Conservation (phyloP, 768 basidiomycete genomes). For the Trametes meyenii region DNA sequence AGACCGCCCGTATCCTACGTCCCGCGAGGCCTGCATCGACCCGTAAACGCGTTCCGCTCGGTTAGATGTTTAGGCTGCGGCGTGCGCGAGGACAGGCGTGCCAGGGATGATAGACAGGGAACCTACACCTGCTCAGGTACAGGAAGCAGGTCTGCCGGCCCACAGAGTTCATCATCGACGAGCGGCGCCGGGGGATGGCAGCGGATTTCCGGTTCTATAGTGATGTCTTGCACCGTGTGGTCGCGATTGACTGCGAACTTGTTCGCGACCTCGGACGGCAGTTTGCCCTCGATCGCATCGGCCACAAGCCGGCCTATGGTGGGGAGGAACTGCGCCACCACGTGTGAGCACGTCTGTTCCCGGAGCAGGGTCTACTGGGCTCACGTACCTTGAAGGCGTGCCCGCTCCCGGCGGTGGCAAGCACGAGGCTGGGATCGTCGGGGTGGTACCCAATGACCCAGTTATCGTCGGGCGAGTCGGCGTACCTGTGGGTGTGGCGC, state of each 20-base stretch:
- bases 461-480: conserved; percentile 82
- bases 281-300: conserved; percentile 66
- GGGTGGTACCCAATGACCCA: conserved; percentile 87
- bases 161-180: conserved; percentile 52
- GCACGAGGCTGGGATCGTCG: conserved; percentile 56
- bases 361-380: neutral
- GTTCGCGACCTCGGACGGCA: conserved; percentile 50
- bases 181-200: conserved; percentile 39
- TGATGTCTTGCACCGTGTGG: neutral
- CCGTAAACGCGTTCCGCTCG: too few relatives aligned
- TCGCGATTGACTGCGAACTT: conserved; percentile 70
- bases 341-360: neutral
- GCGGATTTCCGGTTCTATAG: conserved; percentile 15
- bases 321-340: conserved; percentile 72
- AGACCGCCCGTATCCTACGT: neutral
- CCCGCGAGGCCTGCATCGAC: neutral
- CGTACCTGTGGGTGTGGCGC: conserved; percentile 62
- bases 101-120: too few relatives aligned
- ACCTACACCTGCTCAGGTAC: neutral
- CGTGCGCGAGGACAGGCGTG: too few relatives aligned
- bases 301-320: conserved; percentile 78
- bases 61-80: too few relatives aligned
- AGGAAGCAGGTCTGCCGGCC: conserved; percentile 44
- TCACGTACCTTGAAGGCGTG: conserved; percentile 78
- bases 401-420: conserved; percentile 89